These are phyloP conservation scores for Fusarium fracticaudum DNA, from an alignment of 2,329 filamentous ascomycete genomes.

Conservation along the genomic window DNA sequence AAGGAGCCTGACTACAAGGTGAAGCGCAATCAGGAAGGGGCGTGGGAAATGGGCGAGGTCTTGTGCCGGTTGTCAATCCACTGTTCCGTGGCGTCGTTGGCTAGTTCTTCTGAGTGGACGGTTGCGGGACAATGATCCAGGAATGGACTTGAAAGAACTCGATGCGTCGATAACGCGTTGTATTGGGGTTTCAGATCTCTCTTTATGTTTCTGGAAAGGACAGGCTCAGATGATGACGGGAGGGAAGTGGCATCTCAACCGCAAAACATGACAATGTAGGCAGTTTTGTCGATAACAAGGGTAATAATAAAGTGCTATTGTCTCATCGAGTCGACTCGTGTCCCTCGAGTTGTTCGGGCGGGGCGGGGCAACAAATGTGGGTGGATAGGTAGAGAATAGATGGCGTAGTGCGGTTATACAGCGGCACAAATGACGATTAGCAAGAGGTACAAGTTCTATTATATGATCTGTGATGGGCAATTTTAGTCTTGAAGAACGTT, in stretches of 20 bases:
- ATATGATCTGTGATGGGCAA: background rate
- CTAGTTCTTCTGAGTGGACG: conserved; percentile 33
- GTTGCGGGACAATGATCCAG: conserved; percentile 32
- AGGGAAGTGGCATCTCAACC: conserved; percentile 1
- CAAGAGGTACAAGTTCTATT: background rate
- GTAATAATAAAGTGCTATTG: conserved; percentile 15
- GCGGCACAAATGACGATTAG: background rate
- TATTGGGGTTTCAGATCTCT: background rate
- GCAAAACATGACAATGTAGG: background rate
- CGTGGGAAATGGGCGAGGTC: conserved; percentile 18
- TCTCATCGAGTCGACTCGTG: conserved; percentile 19
- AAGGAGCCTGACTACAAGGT: conserved; percentile 2
- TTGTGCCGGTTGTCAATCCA: conserved; percentile 29
- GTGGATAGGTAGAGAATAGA: background rate
- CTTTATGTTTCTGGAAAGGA: background rate
- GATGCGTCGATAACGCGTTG: conserved; percentile 16
- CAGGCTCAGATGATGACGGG: background rate
- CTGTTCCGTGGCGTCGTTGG: conserved; percentile 29
- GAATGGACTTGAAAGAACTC: conserved; percentile 22
- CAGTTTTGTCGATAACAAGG: background rate
- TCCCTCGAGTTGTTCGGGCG: conserved; percentile 16
- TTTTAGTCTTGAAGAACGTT: background rate
- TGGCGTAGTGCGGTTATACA: conserved; percentile 16
- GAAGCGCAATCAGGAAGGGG: conserved; percentile 28
- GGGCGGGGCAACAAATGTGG: conserved; percentile 29